phyloP scores from a whole-genome alignment of 73 alveolate genomes.

The Durusdinium trenchii region DNA sequence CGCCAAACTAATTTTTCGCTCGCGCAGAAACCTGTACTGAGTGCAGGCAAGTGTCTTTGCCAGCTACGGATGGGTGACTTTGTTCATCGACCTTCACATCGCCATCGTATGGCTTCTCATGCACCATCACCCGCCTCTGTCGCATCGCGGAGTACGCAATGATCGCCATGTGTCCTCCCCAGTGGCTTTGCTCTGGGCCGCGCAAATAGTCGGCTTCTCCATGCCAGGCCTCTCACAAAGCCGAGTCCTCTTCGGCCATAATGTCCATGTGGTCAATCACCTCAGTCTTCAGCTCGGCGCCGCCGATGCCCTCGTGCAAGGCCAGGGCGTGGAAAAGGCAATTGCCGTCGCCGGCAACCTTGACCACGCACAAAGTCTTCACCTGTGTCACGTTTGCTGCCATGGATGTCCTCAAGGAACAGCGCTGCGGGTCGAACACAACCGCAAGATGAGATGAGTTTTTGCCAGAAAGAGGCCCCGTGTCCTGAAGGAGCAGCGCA shows the following conservation, averaged over 20 bases:
- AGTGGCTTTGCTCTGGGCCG: neutral
- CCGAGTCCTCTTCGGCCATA: neutral
- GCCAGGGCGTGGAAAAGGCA: conserved; percentile 89
- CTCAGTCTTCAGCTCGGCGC: conserved; percentile 29
- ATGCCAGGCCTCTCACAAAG: conserved; percentile 11
- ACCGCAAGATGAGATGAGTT: too few relatives aligned
- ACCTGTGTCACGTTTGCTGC: too few relatives aligned
- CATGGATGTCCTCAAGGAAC: too few relatives aligned
- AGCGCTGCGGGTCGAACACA: too few relatives aligned
- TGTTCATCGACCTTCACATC: neutral
- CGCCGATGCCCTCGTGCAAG: neutral
- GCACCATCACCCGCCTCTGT: neutral
- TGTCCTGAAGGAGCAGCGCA: too few relatives aligned
- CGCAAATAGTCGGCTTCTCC: conserved; percentile 13
- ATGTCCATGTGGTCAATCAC: conserved; percentile 57
- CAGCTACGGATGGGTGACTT: neutral
- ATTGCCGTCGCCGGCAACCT: conserved; percentile 50
- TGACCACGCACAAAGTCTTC: conserved; percentile 20
- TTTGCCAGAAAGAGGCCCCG: too few relatives aligned
- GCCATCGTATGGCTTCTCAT: too few relatives aligned
- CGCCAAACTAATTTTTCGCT: too few relatives aligned
- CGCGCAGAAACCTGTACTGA: too few relatives aligned
- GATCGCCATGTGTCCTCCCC: conserved; percentile 54
- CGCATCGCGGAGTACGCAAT: neutral
- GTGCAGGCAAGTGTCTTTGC: too few relatives aligned